phyloP scores from a whole-genome alignment of 768 basidiomycete genomes.

The Phanerochaete sordida region DNA sequence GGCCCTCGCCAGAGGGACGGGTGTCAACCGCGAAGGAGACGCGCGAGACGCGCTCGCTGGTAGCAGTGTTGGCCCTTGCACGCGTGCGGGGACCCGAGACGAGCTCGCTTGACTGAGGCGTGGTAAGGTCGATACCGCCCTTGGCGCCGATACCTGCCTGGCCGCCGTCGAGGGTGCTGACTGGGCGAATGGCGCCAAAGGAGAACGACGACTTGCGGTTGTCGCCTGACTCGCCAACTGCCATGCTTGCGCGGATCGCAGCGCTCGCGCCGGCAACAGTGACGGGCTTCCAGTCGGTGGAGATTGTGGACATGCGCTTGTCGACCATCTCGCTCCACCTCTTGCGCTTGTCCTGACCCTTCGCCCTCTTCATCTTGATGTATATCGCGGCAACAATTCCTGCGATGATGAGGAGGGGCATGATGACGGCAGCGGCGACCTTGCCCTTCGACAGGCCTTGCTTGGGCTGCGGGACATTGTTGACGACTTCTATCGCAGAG shows the following conservation, averaged over 20 bases:
- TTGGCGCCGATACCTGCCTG: conserved; percentile 39
- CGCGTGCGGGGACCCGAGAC: conserved; percentile 55
- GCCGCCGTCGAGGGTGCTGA: conserved; percentile 42
- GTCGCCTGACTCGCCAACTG: conserved; percentile 37
- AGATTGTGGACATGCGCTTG: conserved; percentile 81
- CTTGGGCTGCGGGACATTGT: conserved; percentile 28
- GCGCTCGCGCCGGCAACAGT: conserved; percentile 66
- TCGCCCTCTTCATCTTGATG: conserved; percentile 50
- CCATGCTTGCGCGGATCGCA: conserved; percentile 70
- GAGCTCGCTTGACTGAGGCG: conserved; percentile 38
- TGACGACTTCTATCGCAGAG: conserved; percentile 38
- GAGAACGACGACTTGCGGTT: conserved; percentile 45
- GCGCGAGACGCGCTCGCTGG: conserved; percentile 50
- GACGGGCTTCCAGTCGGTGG: conserved; percentile 73
- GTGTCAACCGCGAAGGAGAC: conserved; percentile 70
- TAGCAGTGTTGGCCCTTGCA: conserved; percentile 20
- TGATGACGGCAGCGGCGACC: conserved; percentile 60
- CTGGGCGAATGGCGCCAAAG: conserved; percentile 51
- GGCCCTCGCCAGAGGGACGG: conserved; percentile 42
- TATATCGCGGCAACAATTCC: conserved; percentile 41
- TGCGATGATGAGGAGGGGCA: conserved; percentile 60
- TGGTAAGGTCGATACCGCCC: conserved; percentile 16
- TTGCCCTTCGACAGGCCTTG: conserved; percentile 44
- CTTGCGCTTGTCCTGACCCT: conserved; percentile 47
- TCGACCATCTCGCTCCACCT: conserved; percentile 67